Evolutionary conservation across 768 basidiomycete genomes (phyloP).

Genomic region (Hypsizygus marmoreus): DNA sequence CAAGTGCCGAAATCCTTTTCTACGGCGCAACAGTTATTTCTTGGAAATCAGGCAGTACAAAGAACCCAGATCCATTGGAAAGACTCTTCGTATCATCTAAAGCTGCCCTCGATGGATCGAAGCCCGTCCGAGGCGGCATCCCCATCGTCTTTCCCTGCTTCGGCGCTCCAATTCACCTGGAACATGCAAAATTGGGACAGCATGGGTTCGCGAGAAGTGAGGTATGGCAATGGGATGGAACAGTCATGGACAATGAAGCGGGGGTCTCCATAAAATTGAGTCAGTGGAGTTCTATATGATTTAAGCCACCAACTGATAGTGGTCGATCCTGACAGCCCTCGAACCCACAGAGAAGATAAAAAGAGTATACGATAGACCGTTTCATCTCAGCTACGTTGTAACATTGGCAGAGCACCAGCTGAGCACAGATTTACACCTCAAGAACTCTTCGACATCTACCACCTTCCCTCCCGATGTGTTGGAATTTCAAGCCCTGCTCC

Average conservation of each 20-base stretch:
- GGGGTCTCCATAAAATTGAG: conserved; percentile 79
- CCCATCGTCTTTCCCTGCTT: conserved; percentile 85
- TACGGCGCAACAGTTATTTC: conserved; percentile 90
- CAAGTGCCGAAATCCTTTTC: conserved; percentile 62
- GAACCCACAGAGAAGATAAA: conserved; percentile 60
- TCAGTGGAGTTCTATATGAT: conserved; percentile 37
- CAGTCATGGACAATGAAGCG: conserved; percentile 66
- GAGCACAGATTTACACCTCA: conserved; percentile 78
- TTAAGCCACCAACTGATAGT: not conserved
- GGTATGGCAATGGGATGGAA: conserved; percentile 67
- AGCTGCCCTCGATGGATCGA: conserved; percentile 77
- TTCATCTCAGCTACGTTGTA: conserved; percentile 80
- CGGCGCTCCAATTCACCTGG: conserved; percentile 76
- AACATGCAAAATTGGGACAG: conserved; percentile 71
- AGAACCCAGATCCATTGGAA: conserved; percentile 48
- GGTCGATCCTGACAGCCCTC: conserved; percentile 47
- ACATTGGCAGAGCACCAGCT: conserved; percentile 75
- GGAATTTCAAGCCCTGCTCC: conserved; percentile 91
- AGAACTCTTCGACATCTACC: conserved; percentile 58
- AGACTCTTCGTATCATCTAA: conserved; percentile 83
- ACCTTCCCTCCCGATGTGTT: conserved; percentile 45
- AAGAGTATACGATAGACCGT: conserved; percentile 60
- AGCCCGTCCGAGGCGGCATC: conserved; percentile 63
- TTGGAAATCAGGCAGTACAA: conserved; percentile 63
- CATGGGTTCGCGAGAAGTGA: conserved; percentile 91